These are phyloP conservation scores for Colletotrichum tabaci DNA, from an alignment of 2,329 filamentous ascomycete genomes.

Conservation along the genomic window DNA sequence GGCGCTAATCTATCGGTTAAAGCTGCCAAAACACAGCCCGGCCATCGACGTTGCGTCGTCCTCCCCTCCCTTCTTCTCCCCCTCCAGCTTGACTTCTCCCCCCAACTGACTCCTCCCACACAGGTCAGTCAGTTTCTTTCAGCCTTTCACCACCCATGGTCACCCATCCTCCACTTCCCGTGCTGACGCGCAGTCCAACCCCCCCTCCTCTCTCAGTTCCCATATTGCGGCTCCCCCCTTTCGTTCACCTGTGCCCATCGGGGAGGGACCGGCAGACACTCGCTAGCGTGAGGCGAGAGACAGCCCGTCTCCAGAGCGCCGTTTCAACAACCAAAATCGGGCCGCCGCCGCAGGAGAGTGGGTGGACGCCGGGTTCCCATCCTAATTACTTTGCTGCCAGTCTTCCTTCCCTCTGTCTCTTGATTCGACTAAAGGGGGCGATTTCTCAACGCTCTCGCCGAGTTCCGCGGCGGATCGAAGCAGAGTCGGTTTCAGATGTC, in stretches of 20 bases:
- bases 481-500: constrained; percentile 22
- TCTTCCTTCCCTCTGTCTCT: constrained; percentile 1
- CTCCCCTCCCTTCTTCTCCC: background rate
- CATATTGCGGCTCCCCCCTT: constrained; percentile 13
- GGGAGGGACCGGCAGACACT: constrained; percentile 14
- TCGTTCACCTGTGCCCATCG: constrained; percentile 14
- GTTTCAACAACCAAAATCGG: constrained; percentile 26
- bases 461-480: constrained; percentile 1
- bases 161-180: constrained; percentile 30
- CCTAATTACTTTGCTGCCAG: background rate
- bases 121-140: no score
- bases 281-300: constrained; percentile 5
- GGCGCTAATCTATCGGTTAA: constrained; percentile 38
- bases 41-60: background rate
- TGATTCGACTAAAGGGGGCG: constrained; percentile 9
- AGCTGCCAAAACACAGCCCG: constrained; percentile 20
- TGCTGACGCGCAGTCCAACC: background rate
- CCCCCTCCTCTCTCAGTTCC: background rate
- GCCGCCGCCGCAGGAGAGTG: background rate
- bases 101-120: no score
- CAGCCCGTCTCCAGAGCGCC: background rate
- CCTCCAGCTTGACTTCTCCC: no score
- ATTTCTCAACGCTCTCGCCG: background rate
- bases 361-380: no score
- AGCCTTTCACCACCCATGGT: background rate